Conservation (phyloP, 2,329 filamentous ascomycete species). For the Zymoseptoria pseudotritici region DNA sequence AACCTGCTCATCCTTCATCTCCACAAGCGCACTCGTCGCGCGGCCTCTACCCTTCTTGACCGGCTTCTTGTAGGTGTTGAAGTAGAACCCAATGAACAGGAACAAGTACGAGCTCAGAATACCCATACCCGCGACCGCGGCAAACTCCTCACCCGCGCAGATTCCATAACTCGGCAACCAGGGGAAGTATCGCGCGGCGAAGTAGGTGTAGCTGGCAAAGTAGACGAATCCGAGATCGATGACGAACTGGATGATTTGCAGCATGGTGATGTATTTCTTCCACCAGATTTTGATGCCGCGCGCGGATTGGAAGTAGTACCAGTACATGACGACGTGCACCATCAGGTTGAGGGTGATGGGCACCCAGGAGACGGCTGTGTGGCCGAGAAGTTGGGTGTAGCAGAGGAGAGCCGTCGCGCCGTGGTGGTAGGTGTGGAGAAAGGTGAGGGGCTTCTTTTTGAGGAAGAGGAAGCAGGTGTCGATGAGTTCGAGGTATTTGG, state of each 20-base stretch:
- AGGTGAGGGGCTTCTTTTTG: conserved; percentile 99
- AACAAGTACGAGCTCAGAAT: conserved; percentile 93
- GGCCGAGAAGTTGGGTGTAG: conserved; percentile 92
- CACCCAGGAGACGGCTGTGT: conserved; percentile 91
- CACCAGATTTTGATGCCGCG: conserved; percentile 95
- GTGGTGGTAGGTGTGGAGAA: conserved; percentile 99
- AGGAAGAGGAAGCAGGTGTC: conserved; percentile 96
- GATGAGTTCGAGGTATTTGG: conserved; percentile 92
- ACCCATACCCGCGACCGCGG: conserved; percentile 82
- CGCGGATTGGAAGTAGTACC: conserved; percentile 99
- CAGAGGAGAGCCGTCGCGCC: conserved; percentile 93
- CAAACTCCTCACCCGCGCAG: conserved; percentile 95
- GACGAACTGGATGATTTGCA: conserved; percentile 95
- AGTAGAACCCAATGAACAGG: conserved; percentile 98
- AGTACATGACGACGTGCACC: conserved; percentile 99
- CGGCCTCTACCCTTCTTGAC: conserved; percentile 65
- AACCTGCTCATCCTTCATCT: conserved; percentile 68
- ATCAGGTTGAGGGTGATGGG: conserved; percentile 85
- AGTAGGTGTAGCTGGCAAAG: conserved; percentile 99
- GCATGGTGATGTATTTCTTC: conserved; percentile 98
- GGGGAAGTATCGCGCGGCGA: conserved; percentile 81
- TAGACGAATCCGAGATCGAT: conserved; percentile 97
- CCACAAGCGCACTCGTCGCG: conserved; percentile 77
- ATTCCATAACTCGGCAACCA: conserved; percentile 75
- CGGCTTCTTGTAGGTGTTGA: conserved; percentile 89